Base-by-base conservation (phyloP, 2,329 filamentous ascomycete genomes). In the Claviceps fusiformis region DNA sequence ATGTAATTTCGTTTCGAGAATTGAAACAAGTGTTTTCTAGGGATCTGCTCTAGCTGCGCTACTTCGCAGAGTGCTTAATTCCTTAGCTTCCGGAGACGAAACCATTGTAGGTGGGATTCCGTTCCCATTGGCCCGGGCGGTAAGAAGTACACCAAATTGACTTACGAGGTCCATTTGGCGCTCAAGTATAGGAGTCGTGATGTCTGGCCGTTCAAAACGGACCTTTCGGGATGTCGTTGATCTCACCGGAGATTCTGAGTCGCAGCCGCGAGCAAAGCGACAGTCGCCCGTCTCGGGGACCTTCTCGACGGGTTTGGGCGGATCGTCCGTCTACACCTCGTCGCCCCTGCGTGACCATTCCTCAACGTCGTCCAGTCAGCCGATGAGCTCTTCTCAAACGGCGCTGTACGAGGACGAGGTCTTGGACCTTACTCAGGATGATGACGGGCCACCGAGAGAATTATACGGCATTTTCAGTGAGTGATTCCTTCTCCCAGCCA, bases 381-480 rank as follows among this genome's bases (percentile, higher is more conserved):
- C 29, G 50, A 57, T 48, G 27, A 55, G 35, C 10, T 39, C 49
- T 17, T 55, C 56, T 47, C 56, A 56, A 35, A 37, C 24, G 7
- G 44, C 47, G 6, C 55, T 29, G 9, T 44, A 61, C n/a, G 72
- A 75, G 41, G 67, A 68, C 4, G 72, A 75, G 7, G 61, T 63
- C 11, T 59, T 74, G 35, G 74, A 75, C 50, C 62, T 75, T 41
- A 75, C 73, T 0, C 75, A 78, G 61, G 66, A 66, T 5, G 67
- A 71, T 31, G 71, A 77, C 29, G 69, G 64, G 1, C 69, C 70
- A 1, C 59, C 59, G 24, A 65, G 65, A 15, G 76, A 80, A 58
- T 63, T 77, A 11, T 80, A 80, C 52, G 75, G 76, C 10, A 70
- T 67, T 15, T 65, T 76, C 48, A 68, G 73, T 75, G 60, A 53